Evolutionary conservation across 2,329 filamentous ascomycete genomes (phyloP), one percentile per base, ranked within the genome.

Genomic region (Penicillium digitatum): DNA sequence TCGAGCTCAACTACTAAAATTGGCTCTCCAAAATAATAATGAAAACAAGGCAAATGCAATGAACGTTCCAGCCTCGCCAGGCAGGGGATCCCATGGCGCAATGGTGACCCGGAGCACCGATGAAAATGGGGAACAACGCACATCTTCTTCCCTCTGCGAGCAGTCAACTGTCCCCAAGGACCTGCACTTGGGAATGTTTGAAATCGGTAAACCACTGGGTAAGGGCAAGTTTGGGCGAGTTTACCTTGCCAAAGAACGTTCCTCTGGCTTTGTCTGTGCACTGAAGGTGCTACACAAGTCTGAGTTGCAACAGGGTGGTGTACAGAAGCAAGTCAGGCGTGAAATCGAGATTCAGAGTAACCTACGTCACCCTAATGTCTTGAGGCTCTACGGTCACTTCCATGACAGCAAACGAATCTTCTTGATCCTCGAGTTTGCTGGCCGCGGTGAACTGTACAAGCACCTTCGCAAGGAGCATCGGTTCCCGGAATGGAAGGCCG

Each of bases 271-370:
- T 74, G 87, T 95, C 60, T 95, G 89, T 74, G 89, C 89, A 1
- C 81, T 95, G 57, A 95, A 95, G 74, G 89, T 93, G 45, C 80
- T 93, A 45, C 89, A 94, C 81, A 95, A 94, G 77, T 85, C 82
- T 59, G 89, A 94, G 73, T 77, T 94, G 56, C 86, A 89, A 68
- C 85, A 89, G 62, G 89, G 88, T 52, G 86, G 86, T 54, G 89
- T 94, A 42, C 89, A 95, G 76, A 92, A 90, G 78, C 90, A 94
- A 76, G 87, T 94, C 52, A 85, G 90, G 31, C 85, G 90, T 66
- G 90, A 95, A 73, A 91, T 95, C 60, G 90, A 95, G 72, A 95
- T 95, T 67, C 90, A 95, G 75, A 89, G 86, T 66, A 91, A 95
- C 72, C 81, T 95, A 61, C 84, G 89, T 42, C 90, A 95, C 70